Conservation (phyloP, 1,139 yeast genomes). For the Taphrina confusa region DNA sequence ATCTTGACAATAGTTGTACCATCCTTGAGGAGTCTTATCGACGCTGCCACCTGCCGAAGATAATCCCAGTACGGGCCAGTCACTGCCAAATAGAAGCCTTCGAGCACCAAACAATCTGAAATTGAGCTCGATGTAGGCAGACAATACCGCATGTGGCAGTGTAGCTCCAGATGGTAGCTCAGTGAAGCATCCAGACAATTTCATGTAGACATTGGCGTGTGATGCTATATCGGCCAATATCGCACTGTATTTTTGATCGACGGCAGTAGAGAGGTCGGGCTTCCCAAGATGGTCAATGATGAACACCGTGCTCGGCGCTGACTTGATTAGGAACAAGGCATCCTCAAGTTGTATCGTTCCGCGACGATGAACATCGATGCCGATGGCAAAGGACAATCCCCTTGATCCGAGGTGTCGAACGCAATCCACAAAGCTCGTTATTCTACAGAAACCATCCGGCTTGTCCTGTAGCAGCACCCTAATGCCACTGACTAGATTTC, state of each 20-base stretch:
- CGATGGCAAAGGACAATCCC: constrained; percentile 16
- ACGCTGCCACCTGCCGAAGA: background rate
- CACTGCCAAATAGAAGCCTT: constrained; percentile 24
- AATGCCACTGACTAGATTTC: constrained; percentile 9
- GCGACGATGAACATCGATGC: constrained; percentile 19
- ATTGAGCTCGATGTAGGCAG: background rate
- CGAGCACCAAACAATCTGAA: background rate
- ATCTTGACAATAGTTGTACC: constrained; percentile 1
- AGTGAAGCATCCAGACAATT: constrained; percentile 27
- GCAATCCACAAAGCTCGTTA: background rate
- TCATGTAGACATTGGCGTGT: constrained; percentile 15
- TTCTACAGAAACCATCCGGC: background rate
- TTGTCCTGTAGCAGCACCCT: constrained; percentile 24
- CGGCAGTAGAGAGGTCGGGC: constrained; percentile 2
- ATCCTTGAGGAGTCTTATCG: constrained; percentile 10
- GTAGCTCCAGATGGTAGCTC: constrained; percentile 1
- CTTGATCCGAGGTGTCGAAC: background rate
- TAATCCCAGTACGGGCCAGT: constrained; percentile 22
- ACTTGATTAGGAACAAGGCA: constrained; percentile 1
- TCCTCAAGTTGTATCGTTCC: constrained; percentile 9
- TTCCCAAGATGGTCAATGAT: constrained; percentile 27
- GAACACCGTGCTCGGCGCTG: background rate
- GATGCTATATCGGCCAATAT: background rate
- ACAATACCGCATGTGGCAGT: constrained; percentile 1
- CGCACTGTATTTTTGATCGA: background rate